Evolutionary conservation across 1,284 basidiomycete species (phyloP).

Genomic region (Naganishia sp.): DNA sequence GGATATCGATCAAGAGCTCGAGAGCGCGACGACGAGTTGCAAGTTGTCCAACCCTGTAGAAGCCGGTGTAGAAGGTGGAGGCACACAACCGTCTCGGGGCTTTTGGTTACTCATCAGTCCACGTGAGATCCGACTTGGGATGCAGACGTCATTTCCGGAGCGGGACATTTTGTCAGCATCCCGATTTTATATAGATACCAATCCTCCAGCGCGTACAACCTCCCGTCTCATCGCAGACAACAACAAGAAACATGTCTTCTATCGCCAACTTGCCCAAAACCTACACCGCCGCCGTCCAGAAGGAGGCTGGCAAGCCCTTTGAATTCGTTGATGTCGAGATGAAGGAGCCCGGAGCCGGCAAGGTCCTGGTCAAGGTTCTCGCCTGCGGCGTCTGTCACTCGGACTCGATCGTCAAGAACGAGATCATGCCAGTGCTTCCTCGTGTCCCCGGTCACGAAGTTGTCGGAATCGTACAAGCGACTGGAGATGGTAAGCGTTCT

Average conservation of each 20-base stretch:
- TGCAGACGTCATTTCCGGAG: background rate
- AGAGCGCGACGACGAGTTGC: no score
- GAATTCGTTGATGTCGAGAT: constrained; percentile 42
- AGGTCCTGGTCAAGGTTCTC: constrained; percentile 51
- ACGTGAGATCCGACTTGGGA: no score
- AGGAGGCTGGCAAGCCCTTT: constrained; percentile 37
- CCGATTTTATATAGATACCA: background rate
- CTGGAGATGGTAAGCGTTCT: constrained; percentile 20
- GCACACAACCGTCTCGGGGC: no score
- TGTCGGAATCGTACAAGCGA: constrained; percentile 38
- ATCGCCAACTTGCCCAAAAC: constrained; percentile 41
- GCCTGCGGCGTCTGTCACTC: constrained; percentile 35
- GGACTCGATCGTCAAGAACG: constrained; percentile 29
- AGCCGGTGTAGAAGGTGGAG: no score
- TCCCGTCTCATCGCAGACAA: background rate
- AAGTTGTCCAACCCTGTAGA: no score
- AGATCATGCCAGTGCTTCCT: constrained; percentile 35
- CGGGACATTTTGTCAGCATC: background rate
- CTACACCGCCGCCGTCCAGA: constrained; percentile 46
- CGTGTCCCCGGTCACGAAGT: constrained; percentile 42
- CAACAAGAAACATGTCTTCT: constrained; percentile 5
- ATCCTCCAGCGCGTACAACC: background rate
- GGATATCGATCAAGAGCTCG: background rate
- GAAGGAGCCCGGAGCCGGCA: constrained; percentile 46
- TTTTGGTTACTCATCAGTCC: background rate